Base-by-base conservation (phyloP, 352 stramenopile species). In the Halophytophthora polymorphica region DNA sequence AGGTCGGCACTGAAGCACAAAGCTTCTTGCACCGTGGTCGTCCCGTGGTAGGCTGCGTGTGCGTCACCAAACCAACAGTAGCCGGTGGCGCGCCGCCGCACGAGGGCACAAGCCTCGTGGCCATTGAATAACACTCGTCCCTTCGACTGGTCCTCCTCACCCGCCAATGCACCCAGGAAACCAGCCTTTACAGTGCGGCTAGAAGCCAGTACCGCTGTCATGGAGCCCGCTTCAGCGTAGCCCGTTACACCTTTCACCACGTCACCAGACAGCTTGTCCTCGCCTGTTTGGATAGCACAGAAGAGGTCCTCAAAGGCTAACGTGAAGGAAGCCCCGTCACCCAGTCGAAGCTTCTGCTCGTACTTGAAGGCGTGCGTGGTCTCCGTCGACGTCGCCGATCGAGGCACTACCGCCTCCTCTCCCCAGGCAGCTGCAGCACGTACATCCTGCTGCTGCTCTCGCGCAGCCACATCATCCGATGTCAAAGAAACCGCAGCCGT, bases 41-140 rank as follows among this genome's bases (percentile, higher is more conserved):
- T 55, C 31, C 51, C 52, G 52, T 53, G 42, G 46, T 47, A 58
- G 40, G 48, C 51, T 18, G 28, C 44, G 47, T 57, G 48, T 14
- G 50, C 48, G 22, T 54, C 46, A 15, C 42, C 58, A 43, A 58
- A 60, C 56, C 61, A 70, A 43, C 61, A 63, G 28, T 60, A 66
- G 10, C 51, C 61, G 33, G 58, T 58, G 21, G 44, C 37, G 39
- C 48, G 61, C 10, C 54, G 61, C 2, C 50, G 45, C n/a, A 66
- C 56, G 13, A 56, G 36, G 35, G 51, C 25, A 23, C 43, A 57
- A 14, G 44, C 47, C 45, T 53, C 51, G 33, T 52, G 51, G 10
- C 51, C 61, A 13, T 63, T 63, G 46, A 62, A 64, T 36, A 50
- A 57, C 12, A 70, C 39, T 38, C 33, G 45, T 8, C 56, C 61